Conservation (phyloP, 495 filamentous ascomycete species). For the Neurospora sp. region DNA sequence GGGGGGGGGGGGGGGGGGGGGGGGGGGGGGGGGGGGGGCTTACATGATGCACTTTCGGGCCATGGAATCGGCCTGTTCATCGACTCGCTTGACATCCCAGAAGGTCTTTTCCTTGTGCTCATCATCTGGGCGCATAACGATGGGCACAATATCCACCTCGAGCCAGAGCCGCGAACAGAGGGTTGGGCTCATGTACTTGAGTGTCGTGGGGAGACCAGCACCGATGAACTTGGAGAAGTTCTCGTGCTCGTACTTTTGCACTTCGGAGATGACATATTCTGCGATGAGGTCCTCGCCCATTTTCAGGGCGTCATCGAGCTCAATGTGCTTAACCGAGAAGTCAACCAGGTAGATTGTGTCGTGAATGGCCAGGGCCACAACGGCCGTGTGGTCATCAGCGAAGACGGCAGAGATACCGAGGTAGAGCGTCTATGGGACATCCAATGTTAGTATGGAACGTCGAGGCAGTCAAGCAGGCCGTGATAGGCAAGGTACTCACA, state of each 20-base stretch:
- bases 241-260: constrained; percentile 47
- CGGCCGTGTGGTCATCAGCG: constrained; percentile 38
- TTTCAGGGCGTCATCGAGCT: constrained; percentile 24
- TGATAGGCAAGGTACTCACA: constrained; percentile 18
- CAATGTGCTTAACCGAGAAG: constrained; percentile 52
- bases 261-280: constrained; percentile 42
- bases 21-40: background rate
- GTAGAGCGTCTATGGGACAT: constrained; percentile 47
- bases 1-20: background rate
- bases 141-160: constrained; percentile 66
- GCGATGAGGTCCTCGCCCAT: constrained; percentile 37
- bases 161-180: constrained; percentile 70
- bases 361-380: constrained; percentile 59
- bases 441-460: constrained; percentile 9
- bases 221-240: constrained; percentile 62
- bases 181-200: constrained; percentile 43
- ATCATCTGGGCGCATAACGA: constrained; percentile 42
- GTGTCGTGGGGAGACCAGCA: constrained; percentile 43
- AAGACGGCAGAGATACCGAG: constrained; percentile 50
- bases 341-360: constrained; percentile 73
- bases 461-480: background rate
- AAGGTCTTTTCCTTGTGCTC: constrained; percentile 34
- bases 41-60: constrained; percentile 70
- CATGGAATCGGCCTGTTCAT: constrained; percentile 83
- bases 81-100: constrained; percentile 50